Evolutionary conservation across 2,329 filamentous ascomycete genomes (phyloP).

Genomic region (Microcyclosporella mali): DNA sequence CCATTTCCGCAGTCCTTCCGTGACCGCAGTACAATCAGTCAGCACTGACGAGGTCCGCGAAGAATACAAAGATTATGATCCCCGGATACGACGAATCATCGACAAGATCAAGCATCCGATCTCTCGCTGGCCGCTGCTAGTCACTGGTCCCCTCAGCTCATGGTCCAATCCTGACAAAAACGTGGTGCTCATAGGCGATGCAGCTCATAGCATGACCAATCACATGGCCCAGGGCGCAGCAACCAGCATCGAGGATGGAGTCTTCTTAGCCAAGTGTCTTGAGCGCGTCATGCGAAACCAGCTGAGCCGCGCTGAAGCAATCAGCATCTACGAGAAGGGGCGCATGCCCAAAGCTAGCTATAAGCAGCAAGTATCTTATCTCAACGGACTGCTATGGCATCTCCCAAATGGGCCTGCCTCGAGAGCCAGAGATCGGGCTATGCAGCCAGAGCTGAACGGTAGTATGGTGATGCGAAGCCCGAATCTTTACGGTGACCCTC

Average conservation of each 20-base stretch:
- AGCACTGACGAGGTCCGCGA: slow-evolving; percentile 39
- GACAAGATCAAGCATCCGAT: slow-evolving; percentile 35
- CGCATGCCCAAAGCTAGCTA: slow-evolving; percentile 39
- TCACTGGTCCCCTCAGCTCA: slow-evolving; percentile 37
- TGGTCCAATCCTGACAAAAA: slow-evolving; percentile 40
- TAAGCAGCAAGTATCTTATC: slow-evolving; percentile 39
- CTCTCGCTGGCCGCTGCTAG: slow-evolving; percentile 41
- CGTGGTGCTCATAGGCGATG: slow-evolving; percentile 42
- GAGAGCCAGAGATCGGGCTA: slow-evolving; percentile 34
- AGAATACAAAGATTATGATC: slow-evolving; percentile 42
- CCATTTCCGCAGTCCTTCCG: slow-evolving; percentile 36
- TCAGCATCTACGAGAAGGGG: slow-evolving; percentile 37
- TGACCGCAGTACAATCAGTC: slow-evolving; percentile 34
- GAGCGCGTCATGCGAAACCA: slow-evolving; percentile 31
- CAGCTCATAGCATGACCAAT: slow-evolving; percentile 35
- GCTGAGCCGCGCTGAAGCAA: slow-evolving; percentile 32
- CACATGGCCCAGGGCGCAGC: slow-evolving; percentile 31
- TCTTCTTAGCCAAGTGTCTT: slow-evolving; percentile 36
- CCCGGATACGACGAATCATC: slow-evolving; percentile 38
- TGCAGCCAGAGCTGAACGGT: slow-evolving; percentile 33
- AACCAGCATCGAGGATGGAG: slow-evolving; percentile 19
- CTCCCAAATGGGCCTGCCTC: slow-evolving; percentile 32
- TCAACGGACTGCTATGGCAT: slow-evolving; percentile 34
- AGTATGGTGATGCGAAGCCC: slow-evolving; percentile 33
- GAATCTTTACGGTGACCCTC: slow-evolving; percentile 38